A percentile compares a stretch with the other conserved stretches of the same genome.
phyloP scores from a whole-genome alignment of 2,329 filamentous ascomycete species.

The Fusarium paranaense region DNA sequence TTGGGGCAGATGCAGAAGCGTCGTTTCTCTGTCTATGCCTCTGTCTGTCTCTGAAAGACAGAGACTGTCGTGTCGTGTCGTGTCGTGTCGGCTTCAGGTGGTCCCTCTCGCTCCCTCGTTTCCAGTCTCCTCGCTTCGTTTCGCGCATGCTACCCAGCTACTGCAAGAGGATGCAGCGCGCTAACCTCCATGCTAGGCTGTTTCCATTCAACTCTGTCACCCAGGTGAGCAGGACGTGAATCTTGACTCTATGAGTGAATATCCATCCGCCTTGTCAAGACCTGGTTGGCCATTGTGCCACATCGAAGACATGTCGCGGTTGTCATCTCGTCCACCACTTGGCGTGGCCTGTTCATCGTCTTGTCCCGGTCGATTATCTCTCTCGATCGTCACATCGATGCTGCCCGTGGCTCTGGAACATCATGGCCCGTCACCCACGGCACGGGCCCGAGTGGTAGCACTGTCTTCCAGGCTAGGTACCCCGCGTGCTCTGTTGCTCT shows the following conservation, averaged over 20 bases:
- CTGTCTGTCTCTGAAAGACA: background rate
- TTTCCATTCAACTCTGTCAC: slow-evolving; percentile 14
- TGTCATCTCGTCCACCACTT: slow-evolving; percentile 5
- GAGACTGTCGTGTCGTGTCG: slow-evolving; percentile 13
- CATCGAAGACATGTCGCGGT: background rate
- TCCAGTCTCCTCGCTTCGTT: slow-evolving; percentile 22
- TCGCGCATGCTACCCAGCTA: slow-evolving; percentile 39
- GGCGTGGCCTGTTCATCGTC: slow-evolving; percentile 21
- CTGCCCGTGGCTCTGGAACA: slow-evolving; percentile 19
- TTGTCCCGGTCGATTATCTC: slow-evolving; percentile 20
- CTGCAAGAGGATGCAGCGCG: slow-evolving; percentile 43
- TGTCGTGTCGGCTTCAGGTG: slow-evolving; percentile 20
- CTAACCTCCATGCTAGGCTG: slow-evolving; percentile 27
- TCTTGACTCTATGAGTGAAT: background rate
- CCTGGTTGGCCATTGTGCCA: background rate
- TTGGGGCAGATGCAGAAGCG: slow-evolving; percentile 43
- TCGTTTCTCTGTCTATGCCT: slow-evolving; percentile 1
- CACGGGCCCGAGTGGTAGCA: slow-evolving; percentile 26
- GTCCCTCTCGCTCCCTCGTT: slow-evolving; percentile 16
- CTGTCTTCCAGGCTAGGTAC: slow-evolving; percentile 12
- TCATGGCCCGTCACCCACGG: slow-evolving; percentile 21
- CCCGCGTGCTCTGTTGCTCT: slow-evolving; percentile 22
- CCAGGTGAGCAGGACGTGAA: background rate
- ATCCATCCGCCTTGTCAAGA: slow-evolving; percentile 8
- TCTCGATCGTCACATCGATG: slow-evolving; percentile 15